Conservation (phyloP, 2,329 filamentous ascomycete genomes). For the Pseudogymnoascus sp. region DNA sequence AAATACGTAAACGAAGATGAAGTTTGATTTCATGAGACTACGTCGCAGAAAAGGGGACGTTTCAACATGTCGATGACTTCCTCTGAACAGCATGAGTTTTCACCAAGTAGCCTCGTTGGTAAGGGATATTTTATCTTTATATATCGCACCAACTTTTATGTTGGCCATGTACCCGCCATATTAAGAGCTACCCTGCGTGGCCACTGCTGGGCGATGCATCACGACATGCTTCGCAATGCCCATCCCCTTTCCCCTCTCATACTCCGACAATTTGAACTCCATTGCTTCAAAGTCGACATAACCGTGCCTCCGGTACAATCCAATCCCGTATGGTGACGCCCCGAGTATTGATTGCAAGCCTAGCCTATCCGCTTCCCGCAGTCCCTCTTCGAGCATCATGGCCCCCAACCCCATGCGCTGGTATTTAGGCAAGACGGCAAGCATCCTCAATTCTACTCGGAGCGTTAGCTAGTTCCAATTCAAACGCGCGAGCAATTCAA, state of each 20-base stretch:
- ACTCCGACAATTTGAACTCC: conserved; percentile 20
- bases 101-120: background rate
- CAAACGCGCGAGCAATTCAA: background rate
- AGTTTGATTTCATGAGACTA: too few species aligned
- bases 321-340: conserved; percentile 19
- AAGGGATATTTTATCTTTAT: background rate
- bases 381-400: conserved; percentile 16
- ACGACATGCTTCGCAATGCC: conserved; percentile 15
- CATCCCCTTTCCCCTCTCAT: conserved; percentile 21
- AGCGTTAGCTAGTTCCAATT: background rate
- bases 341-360: conserved; percentile 21
- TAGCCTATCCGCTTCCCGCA: conserved; percentile 15
- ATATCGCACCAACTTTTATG: background rate
- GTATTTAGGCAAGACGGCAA: conserved; percentile 17
- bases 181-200: background rate
- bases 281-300: conserved; percentile 18
- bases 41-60: too few species aligned
- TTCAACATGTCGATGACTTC: background rate
- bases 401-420: conserved; percentile 22
- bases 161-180: too few species aligned
- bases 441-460: conserved; percentile 17
- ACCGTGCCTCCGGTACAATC: conserved; percentile 21
- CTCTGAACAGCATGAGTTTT: background rate
- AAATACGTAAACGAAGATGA: too few species aligned
- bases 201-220: conserved; percentile 17